Evolutionary conservation across 2,329 filamentous ascomycete species (phyloP).

Genomic region (Aspergillus hiratsukae): DNA sequence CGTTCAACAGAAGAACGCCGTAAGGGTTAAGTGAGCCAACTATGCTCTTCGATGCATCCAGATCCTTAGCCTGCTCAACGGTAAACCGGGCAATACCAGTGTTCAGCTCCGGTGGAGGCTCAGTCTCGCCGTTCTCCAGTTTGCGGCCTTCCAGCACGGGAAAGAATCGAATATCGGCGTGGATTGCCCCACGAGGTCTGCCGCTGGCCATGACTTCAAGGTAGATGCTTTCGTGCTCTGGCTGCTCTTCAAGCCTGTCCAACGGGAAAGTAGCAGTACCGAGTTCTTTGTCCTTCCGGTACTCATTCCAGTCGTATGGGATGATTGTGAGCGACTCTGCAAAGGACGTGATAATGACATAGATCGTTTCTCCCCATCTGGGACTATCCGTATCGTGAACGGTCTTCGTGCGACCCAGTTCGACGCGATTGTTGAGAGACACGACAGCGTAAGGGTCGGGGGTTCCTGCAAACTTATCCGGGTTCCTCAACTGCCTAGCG

Average conservation of each 20-base stretch:
- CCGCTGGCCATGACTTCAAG: constrained; percentile 82
- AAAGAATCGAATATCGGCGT: constrained; percentile 88
- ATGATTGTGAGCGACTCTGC: constrained; percentile 81
- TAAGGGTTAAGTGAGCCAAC: constrained; percentile 91
- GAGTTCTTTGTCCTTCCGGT: constrained; percentile 93
- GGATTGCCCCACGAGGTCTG: constrained; percentile 73
- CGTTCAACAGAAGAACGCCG: constrained; percentile 80
- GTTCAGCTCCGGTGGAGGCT: constrained; percentile 81
- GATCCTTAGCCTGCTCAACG: constrained; percentile 91
- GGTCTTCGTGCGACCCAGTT: constrained; percentile 84
- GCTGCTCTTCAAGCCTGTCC: constrained; percentile 72
- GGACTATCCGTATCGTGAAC: constrained; percentile 80
- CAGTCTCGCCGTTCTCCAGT: constrained; percentile 69
- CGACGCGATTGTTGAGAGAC: constrained; percentile 75
- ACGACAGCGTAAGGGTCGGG: constrained; percentile 85
- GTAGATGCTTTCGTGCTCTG: constrained; percentile 76
- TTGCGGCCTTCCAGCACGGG: constrained; percentile 69
- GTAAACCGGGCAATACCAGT: constrained; percentile 93
- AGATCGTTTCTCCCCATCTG: constrained; percentile 94
- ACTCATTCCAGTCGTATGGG: constrained; percentile 90
- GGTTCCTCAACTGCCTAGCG: constrained; percentile 88
- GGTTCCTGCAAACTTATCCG: constrained; percentile 86
- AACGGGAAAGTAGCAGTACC: constrained; percentile 80
- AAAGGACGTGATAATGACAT: constrained; percentile 88
- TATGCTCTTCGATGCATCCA: constrained; percentile 87